Evolutionary conservation across 1,139 yeast genomes (phyloP), one percentile per base, ranked within the genome.

Genomic region (Hansenula sp.): DNA sequence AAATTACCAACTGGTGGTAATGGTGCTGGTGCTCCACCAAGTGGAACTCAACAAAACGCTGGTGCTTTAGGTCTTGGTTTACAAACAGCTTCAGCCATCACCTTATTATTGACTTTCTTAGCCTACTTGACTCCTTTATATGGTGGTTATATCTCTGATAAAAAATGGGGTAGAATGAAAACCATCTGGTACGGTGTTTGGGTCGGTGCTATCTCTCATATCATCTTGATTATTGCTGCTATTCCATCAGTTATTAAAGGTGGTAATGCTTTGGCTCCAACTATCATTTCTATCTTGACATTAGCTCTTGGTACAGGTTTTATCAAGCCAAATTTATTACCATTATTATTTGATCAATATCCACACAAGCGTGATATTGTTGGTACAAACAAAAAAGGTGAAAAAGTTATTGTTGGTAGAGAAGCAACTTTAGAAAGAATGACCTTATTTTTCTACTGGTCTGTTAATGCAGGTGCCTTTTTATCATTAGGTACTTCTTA

Each of bases 281-380:
- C 66, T 28, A 57, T 72, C 35, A 69, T 73, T 36, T 72, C 82
- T 37, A 77, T 84, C 62, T 67, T 83, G 46, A 62, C 81, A 45
- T 77, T 84, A 55, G 90, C 90, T 55, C 53, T 82, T 39, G 90
- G 87, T 41, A 82, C 92, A 30, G 92, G 92, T 55, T 83, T 87
- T 57, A 83, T 84, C 60, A 84, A 84, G 62, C 69, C 89, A 27
- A 82, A 83, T 53, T 81, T 83, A 29, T 72, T 86, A 18, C 90
- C 90, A 31, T 69, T 82, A 57, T 77, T 84, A 60, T 88, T 88
- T 41, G 92, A 83, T 56, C 94, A 84, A 65, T 69, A 73, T 53
- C 69, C 73, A 37, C 69, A 73, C 53, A 64, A 75, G 29, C 68
- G 70, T 47, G 82, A 77, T 41, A 76, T 72, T 42, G 77, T 84